Base-by-base conservation (phyloP, 805 yeast genomes). In the Lipomyces starkeyi region DNA sequence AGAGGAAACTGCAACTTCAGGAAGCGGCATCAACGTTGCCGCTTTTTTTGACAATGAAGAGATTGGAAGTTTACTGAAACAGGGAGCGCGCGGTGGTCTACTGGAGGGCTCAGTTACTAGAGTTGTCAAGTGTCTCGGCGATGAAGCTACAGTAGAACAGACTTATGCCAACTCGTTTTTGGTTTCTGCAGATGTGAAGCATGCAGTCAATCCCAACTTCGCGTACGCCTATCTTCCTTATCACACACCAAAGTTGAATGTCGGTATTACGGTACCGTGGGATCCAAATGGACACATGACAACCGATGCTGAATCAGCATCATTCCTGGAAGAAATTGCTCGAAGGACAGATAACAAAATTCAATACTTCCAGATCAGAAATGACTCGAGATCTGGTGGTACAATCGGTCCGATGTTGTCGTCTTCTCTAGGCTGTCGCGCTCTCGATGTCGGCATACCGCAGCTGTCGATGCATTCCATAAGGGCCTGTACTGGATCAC, bases 371-470 rank as follows among this genome's bases (percentile, higher is more conserved):
- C 97, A 91, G 76, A 89, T 90, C 77, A 86, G 94, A 79, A 91
- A 91, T 79, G 93, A 88, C 77, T 85, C 91, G n/a, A 85, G 94
- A 76, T 88, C 93, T 0, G 97, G 97, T 34, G 95, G 96, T 54
- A 91, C 97, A 35, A 90, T 91, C 76, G 97, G 97, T 0, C 97
- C 88, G 77, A 74, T 81, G 66, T 73, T 81, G 17, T 73, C 80
- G 2, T 67, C 80, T 2, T 62, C 71, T 25, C 78, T 78, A 72
- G 86, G 86, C 3, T 71, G 78, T 61, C 73, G 79, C 35, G 69
- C 78, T 74, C 83, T 90, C 65, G 97, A 91, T 75, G 79, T 90
- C 68, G 97, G 97, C 66, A 89, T 91, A 73, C 88, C 95, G 1
- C 94, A 90, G 78, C 81, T 89, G 74, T 85, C 93, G 2, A 91